Conservation (phyloP, 2,329 filamentous ascomycete species). For the Fusarium subtropicale region DNA sequence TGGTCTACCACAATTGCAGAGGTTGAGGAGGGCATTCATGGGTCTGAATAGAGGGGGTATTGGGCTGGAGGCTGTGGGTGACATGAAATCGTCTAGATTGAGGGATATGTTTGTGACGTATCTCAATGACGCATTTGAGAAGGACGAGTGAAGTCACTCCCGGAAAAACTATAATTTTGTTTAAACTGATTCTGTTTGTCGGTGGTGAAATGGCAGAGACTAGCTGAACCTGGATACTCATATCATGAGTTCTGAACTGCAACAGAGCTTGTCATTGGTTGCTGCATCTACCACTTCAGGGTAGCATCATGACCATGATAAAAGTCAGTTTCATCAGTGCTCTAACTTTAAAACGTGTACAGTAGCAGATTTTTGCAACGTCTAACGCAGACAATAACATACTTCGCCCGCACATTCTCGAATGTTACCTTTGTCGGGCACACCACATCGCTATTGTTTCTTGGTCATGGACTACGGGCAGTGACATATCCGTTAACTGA, state of each 20-base stretch:
- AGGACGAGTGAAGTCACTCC: slow-evolving; percentile 58
- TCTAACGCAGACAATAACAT: neutral
- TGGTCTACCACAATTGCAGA: slow-evolving; percentile 80
- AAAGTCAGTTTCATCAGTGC: neutral
- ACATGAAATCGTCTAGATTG: slow-evolving; percentile 65
- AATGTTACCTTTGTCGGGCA: neutral
- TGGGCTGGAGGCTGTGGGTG: slow-evolving; percentile 66
- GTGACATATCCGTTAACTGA: neutral
- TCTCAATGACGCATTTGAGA: slow-evolving; percentile 73
- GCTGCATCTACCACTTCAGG: neutral
- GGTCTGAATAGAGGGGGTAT: slow-evolving; percentile 78
- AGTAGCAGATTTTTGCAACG: neutral
- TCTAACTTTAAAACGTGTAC: neutral
- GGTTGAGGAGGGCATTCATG: slow-evolving; percentile 81
- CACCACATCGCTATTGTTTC: neutral
- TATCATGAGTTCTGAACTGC: neutral
- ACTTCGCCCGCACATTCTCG: no score
- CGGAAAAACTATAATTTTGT: neutral
- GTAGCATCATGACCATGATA: neutral
- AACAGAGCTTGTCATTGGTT: slow-evolving; percentile 26
- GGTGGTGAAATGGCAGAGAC: no score
- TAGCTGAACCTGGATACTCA: neutral
- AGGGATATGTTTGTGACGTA: slow-evolving; percentile 74
- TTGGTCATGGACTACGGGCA: neutral
- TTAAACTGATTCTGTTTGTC: neutral